Conservation (phyloP, 352 stramenopile species). For the Globisporangium alternatum region DNA sequence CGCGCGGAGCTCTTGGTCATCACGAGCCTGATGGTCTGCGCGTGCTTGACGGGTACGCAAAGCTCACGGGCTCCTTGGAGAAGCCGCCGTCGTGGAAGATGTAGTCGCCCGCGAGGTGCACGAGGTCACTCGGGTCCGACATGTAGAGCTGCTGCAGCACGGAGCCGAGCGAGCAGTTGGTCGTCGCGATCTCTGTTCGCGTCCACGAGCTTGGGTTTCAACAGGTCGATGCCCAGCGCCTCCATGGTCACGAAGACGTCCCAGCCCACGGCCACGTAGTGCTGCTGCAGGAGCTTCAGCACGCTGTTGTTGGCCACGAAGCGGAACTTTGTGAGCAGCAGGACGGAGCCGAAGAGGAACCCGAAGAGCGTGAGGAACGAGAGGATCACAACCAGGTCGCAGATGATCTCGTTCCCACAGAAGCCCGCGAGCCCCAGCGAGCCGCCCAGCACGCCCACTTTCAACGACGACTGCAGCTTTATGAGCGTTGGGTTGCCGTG, state of each 20-base stretch:
- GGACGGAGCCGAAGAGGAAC: constrained; percentile 18
- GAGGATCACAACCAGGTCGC: constrained; percentile 41
- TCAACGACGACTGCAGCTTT: constrained; percentile 26
- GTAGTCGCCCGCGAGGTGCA: constrained; percentile 14
- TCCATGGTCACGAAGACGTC: constrained; percentile 33
- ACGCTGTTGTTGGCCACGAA: constrained; percentile 42
- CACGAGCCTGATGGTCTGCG: constrained; percentile 9
- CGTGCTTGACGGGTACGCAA: constrained; percentile 14
- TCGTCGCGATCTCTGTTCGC: constrained; percentile 16
- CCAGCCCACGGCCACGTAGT: constrained; percentile 52
- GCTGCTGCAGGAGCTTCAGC: constrained; percentile 39
- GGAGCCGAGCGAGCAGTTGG: constrained; percentile 15
- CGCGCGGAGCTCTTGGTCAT: constrained; percentile 6
- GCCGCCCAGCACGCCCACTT: constrained; percentile 37
- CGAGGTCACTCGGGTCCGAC: constrained; percentile 10
- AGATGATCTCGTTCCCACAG: constrained; percentile 55
- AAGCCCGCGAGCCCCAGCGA: constrained; percentile 34
- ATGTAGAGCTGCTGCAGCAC: constrained; percentile 11
- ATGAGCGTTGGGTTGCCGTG: constrained; percentile 44
- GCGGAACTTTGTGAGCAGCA: constrained; percentile 42
- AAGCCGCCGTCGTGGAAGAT: constrained; percentile 16
- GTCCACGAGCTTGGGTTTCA: constrained; percentile 19
- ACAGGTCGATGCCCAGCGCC: constrained; percentile 45
- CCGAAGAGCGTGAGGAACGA: constrained; percentile 30
- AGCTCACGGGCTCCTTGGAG: constrained; percentile 10